Base-by-base conservation (phyloP, 768 basidiomycete species). In the Strobilomyces confusus region DNA sequence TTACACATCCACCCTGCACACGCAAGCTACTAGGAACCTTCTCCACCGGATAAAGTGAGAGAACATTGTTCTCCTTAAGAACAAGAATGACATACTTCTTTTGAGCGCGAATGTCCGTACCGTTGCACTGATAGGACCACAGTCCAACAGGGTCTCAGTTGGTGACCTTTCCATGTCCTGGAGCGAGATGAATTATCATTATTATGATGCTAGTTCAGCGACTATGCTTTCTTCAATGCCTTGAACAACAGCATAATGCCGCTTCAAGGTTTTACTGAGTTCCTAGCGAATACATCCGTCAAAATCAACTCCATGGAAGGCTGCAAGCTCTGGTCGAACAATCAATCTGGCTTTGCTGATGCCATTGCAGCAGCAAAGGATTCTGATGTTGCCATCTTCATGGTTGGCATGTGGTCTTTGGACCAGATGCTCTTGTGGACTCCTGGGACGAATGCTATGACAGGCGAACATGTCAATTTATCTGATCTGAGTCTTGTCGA, bases 211-310 rank as follows among this genome's bases (percentile, higher is more conserved):
- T 38, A 82, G 80, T 77, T 82, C 58, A 81, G 84, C 5, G 85
- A 87, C 70, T 86, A 87, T 62, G 83, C 87, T 32, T 87, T 86
- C 72, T 77, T 79, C 69, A 84, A 84, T 59, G 81, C 84, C 0
- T 71, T 78, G 3, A 58, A 76, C 15, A 83, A 83, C 47, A 76
- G 54, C 32, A 58, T 63, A 22, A 61, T 79, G 2, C 84, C 84
- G 0, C 72, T 86, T n/a, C 74, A 77, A 11, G 86, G 84, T 22
- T 82, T 87, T 65, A 77, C 74, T 36, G 73, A 83, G 57, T 71
- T 75, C 58, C 73, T 87, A 15, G 55, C 74, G 1, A 76, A 74
- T 54, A 72, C 72, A 6, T 76, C 75, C 13, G 77, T 80, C 7
- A 70, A 75, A 58, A 73, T 87, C 63, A 84, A 85, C 67, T 86